Evolutionary conservation across 1,284 basidiomycete genomes (phyloP).

Genomic region (Microstroma glucosiphilum): DNA sequence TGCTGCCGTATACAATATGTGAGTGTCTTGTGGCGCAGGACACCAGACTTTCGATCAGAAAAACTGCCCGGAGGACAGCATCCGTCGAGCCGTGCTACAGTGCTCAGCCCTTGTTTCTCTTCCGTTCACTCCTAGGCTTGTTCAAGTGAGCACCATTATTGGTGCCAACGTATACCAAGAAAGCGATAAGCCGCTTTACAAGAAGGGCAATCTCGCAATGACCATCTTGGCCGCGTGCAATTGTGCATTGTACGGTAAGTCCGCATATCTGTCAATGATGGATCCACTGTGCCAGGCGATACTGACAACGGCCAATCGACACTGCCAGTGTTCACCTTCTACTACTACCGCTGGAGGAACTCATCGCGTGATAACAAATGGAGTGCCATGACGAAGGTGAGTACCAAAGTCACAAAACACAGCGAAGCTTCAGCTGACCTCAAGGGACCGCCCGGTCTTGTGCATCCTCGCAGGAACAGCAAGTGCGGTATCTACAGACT

Average conservation of each 20-base stretch:
- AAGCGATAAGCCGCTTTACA: conserved; percentile 16
- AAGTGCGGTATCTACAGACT: conserved; percentile 23
- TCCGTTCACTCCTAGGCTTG: neutral
- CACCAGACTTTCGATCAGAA: too few species aligned
- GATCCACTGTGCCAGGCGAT: conserved; percentile 1
- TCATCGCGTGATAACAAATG: conserved; percentile 20
- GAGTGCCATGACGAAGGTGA: conserved; percentile 22
- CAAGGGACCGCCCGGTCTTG: too few species aligned
- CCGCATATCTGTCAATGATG: neutral
- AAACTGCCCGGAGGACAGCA: too few species aligned
- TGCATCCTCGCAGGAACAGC: conserved; percentile 14
- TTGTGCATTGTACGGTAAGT: conserved; percentile 5
- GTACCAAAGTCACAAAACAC: too few species aligned
- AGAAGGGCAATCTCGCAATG: conserved; percentile 15
- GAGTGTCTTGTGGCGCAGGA: neutral
- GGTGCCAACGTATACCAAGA: conserved; percentile 17
- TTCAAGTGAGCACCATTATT: conserved; percentile 14
- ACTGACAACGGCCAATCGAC: conserved; percentile 8
- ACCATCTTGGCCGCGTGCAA: conserved; percentile 10
- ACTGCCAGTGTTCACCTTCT: conserved; percentile 9
- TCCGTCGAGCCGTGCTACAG: too few species aligned
- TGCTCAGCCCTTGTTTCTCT: too few species aligned
- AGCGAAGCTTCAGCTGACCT: too few species aligned
- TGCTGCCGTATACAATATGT: conserved; percentile 27
- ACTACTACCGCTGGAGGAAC: conserved; percentile 32